Percentiles rank a stretch among this genome's conserved stretches.
These are phyloP conservation scores for Fusarium hostae DNA, from an alignment of 2,329 filamentous ascomycete species.

Conservation along the genomic window DNA sequence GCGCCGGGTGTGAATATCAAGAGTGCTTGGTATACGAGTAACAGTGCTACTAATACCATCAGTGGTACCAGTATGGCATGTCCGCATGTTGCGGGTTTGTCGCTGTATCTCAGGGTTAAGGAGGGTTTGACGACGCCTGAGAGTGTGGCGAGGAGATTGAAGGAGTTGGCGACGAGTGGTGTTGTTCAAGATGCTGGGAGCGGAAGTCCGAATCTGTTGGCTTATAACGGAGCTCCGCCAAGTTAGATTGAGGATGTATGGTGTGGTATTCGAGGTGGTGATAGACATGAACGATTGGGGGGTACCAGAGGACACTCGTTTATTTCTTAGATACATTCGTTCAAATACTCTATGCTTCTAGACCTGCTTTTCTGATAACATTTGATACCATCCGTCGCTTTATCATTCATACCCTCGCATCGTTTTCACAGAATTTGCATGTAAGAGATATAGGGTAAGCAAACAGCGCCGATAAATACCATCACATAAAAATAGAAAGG, in stretches of 20 bases:
- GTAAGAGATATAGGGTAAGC: neutral
- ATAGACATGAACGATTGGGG: neutral
- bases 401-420: neutral
- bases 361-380: neutral
- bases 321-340: slow-evolving; percentile 8
- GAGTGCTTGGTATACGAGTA: slow-evolving; percentile 58
- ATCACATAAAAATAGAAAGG: neutral
- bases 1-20: slow-evolving; percentile 60
- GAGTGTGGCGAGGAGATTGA: slow-evolving; percentile 55
- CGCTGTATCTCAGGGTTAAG: slow-evolving; percentile 60
- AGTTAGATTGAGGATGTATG: neutral
- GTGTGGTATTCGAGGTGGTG: neutral
- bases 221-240: slow-evolving; percentile 57
- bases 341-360: neutral
- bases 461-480: neutral
- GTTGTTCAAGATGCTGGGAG: slow-evolving; percentile 49
- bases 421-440: neutral
- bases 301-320: slow-evolving; percentile 3
- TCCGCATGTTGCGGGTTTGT: slow-evolving; percentile 69
- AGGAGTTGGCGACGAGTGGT: slow-evolving; percentile 54
- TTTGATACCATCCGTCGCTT: no score
- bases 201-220: slow-evolving; percentile 58
- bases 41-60: slow-evolving; percentile 57
- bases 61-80: slow-evolving; percentile 72
- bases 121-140: slow-evolving; percentile 54